A percentile compares a stretch with the other conserved stretches of the same genome.
Evolutionary conservation across 2,329 filamentous ascomycete genomes (phyloP).

Genomic region (Nannizzia gypsea): DNA sequence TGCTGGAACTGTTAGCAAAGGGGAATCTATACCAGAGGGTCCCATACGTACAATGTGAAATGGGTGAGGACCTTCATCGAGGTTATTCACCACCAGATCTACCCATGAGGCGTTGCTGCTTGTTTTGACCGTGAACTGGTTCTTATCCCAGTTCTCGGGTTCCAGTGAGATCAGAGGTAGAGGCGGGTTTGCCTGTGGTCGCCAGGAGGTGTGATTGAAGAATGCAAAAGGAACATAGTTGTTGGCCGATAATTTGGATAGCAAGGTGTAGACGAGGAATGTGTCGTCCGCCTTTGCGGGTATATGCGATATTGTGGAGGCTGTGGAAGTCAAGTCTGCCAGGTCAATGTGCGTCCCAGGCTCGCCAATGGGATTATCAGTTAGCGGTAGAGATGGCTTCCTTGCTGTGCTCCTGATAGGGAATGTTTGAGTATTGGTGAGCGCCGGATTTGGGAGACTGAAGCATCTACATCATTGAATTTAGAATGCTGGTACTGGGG

Average conservation of each 20-base stretch:
- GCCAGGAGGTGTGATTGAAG: slow-evolving; percentile 40
- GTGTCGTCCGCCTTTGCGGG: slow-evolving; percentile 27
- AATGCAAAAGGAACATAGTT: slow-evolving; percentile 36
- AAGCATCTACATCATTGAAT: slow-evolving; percentile 25
- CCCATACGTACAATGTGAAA: slow-evolving; percentile 36
- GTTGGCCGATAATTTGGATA: slow-evolving; percentile 33
- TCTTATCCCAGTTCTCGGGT: slow-evolving; percentile 30
- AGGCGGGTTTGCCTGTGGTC: slow-evolving; percentile 26
- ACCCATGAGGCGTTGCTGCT: slow-evolving; percentile 29
- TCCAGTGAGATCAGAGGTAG: slow-evolving; percentile 26
- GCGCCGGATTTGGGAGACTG: slow-evolving; percentile 35
- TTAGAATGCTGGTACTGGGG: slow-evolving; percentile 5
- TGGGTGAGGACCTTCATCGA: slow-evolving; percentile 40
- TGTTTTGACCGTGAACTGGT: slow-evolving; percentile 31
- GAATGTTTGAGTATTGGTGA: slow-evolving; percentile 30
- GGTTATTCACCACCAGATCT: slow-evolving; percentile 40
- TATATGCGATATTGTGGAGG: slow-evolving; percentile 20
- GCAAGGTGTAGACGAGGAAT: slow-evolving; percentile 38
- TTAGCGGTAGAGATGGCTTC: slow-evolving; percentile 1
- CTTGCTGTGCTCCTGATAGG: slow-evolving; percentile 14
- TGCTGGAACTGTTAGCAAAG: slow-evolving; percentile 17
- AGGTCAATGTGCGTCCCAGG: slow-evolving; percentile 19
- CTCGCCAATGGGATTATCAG: neutral
- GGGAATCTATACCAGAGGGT: neutral
- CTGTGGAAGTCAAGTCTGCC: slow-evolving; percentile 18